Percentiles rank a stretch among this genome's conserved stretches.
These are phyloP conservation scores for Beauveria sp. DNA, from an alignment of 2,329 filamentous ascomycete species.

Conservation along the genomic window DNA sequence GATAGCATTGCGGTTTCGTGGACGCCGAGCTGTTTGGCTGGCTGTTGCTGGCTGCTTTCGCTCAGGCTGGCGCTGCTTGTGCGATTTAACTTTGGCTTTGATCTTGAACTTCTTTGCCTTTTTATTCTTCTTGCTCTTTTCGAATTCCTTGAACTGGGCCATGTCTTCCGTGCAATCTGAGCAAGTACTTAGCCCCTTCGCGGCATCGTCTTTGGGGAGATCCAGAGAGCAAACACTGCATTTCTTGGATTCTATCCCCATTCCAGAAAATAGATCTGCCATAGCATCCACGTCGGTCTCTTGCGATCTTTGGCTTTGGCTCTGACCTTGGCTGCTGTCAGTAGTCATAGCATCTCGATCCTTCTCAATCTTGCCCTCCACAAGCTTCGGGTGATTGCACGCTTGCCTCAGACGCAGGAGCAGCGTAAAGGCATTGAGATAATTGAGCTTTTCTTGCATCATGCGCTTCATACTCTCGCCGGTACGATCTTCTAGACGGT, in stretches of 20 bases:
- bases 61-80: neutral
- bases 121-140: constrained; percentile 35
- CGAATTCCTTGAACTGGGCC: constrained; percentile 42
- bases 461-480: constrained; percentile 82
- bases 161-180: constrained; percentile 69
- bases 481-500: constrained; percentile 73
- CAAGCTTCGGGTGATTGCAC: constrained; percentile 87
- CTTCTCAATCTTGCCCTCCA: constrained; percentile 75
- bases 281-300: constrained; percentile 70
- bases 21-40: constrained; percentile 23
- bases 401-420: constrained; percentile 86
- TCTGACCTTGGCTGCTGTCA: constrained; percentile 43
- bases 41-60: constrained; percentile 17
- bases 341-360: constrained; percentile 79
- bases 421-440: constrained; percentile 87
- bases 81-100: constrained; percentile 16
- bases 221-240: constrained; percentile 78
- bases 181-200: constrained; percentile 48
- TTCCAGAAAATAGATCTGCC: constrained; percentile 76
- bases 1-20: constrained; percentile 48
- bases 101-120: constrained; percentile 22
- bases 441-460: constrained; percentile 79
- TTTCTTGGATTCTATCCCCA: constrained; percentile 68
- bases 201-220: constrained; percentile 44
- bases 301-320: constrained; percentile 40